Evolutionary conservation across 2,329 filamentous ascomycete species (phyloP), one percentile per base, ranked within the genome.

Genomic region (Xylariales sp.): DNA sequence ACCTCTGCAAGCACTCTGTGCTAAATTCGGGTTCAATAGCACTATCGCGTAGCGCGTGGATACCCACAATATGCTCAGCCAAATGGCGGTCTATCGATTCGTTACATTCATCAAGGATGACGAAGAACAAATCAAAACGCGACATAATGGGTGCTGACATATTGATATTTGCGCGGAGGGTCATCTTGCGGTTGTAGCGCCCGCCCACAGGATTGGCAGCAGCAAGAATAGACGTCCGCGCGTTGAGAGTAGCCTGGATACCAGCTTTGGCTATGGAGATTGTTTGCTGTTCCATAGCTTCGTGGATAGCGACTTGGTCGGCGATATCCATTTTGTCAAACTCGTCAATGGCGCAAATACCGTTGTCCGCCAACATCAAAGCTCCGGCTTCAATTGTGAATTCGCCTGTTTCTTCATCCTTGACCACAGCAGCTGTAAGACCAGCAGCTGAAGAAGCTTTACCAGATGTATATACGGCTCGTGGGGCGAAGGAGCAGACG

Each of bases 221-320:
- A 0, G 96, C 96, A 16, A 99, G 90, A 75, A 99, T 98, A 54
- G 92, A 96, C 0, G 96, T 97, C 63, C 96, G 90, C 2, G 96
- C 96, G 77, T 99, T 99, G 53, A 99, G 87, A 0, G 96, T 99
- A 3, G 96, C 97, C 79, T 99, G 96, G 67, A 99, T 99, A 76
- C 96, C 96, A 5, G 96, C 96, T 82, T 99, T 99, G 68, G 96
- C 95, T 76, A 99, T 99, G 8, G 94, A 97, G 72, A 99, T 99
- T 5, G 96, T 99, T 82, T 99, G 96, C 84, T 99, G 96, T 87
- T 99, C 96, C 96, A 99, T 99, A 67, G 96, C 96, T 89, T 99
- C 96, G 87, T 99, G 96, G 76, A 99, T 99, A 72, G 96, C 96
- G 63, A 99, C 96, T 82, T 99, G 96, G 79, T 99, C 96, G 60